These are phyloP conservation scores for Hericium rajendrae DNA, from an alignment of 768 basidiomycete species.

Conservation along the genomic window DNA sequence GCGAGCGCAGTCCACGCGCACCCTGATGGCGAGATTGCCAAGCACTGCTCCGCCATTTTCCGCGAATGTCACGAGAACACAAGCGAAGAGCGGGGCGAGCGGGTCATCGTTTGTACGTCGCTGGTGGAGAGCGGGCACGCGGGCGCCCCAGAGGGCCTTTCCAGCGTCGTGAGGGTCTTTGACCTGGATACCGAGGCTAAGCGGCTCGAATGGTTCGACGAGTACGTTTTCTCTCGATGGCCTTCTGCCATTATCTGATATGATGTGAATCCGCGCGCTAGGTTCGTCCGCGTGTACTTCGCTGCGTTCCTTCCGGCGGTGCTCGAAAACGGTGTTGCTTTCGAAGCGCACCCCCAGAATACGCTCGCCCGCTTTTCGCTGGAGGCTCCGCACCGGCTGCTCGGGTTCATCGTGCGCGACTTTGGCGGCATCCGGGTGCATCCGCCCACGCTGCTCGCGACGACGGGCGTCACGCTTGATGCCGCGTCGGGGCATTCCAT, in stretches of 20 bases:
- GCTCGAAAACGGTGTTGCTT: conserved; percentile 45
- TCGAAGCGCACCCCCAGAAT: conserved; percentile 54
- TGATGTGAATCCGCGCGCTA: conserved; percentile 13
- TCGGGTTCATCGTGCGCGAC: conserved; percentile 48
- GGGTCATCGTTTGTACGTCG: conserved; percentile 46
- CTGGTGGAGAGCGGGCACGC: conserved; percentile 46
- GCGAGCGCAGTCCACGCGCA: conserved; percentile 41
- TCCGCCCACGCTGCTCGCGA: conserved; percentile 35
- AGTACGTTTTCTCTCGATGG: conserved; percentile 22
- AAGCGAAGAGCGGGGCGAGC: conserved; percentile 37
- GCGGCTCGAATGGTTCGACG: conserved; percentile 38
- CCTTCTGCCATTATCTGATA: background rate
- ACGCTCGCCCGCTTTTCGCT: conserved; percentile 45
- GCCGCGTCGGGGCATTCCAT: conserved; percentile 31
- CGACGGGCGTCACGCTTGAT: conserved; percentile 42
- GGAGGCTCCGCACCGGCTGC: conserved; percentile 33
- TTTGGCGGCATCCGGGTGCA: conserved; percentile 50
- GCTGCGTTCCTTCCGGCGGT: conserved; percentile 47
- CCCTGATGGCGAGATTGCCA: conserved; percentile 40
- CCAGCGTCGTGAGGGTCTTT: conserved; percentile 42
- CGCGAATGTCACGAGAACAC: conserved; percentile 32
- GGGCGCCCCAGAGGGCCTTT: conserved; percentile 33
- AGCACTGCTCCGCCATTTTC: conserved; percentile 44
- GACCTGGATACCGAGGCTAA: conserved; percentile 42
- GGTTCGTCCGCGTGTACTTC: conserved; percentile 41